These are phyloP conservation scores for Pinus albicaulis DNA, from an alignment of 75 land plant species.

Conservation along the genomic window DNA sequence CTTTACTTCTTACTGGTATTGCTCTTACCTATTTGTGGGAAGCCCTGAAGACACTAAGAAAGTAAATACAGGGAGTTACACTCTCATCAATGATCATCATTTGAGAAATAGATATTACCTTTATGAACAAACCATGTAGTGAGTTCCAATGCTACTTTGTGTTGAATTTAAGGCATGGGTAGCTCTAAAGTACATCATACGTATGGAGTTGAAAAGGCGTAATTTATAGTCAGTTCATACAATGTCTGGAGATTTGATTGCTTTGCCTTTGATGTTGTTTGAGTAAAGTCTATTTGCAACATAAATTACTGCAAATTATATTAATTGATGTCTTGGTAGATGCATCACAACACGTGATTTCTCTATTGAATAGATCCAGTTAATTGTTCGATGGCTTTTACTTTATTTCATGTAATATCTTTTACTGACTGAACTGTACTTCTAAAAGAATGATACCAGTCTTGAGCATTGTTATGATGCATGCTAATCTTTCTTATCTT, in stretches of 20 bases:
- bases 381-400: not conserved
- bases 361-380: not conserved
- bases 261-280: not conserved
- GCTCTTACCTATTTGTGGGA: not conserved
- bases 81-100: not conserved
- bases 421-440: not conserved
- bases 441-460: not conserved
- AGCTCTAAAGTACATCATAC: not conserved
- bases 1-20: not conserved
- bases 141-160: not conserved
- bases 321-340: not conserved
- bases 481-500: constrained; percentile 1
- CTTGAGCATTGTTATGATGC: constrained; percentile 1
- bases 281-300: not conserved
- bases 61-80: not conserved
- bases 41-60: not conserved
- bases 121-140: not conserved
- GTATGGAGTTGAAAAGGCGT: not conserved
- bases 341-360: not conserved
- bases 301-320: not conserved
- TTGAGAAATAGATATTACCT: not conserved
- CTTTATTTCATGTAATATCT: not conserved
- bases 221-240: not conserved
- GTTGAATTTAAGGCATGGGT: not conserved
- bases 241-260: not conserved